phyloP scores from a whole-genome alignment of 306 rosid genomes.

The Cotoneaster glaucophyllus region DNA sequence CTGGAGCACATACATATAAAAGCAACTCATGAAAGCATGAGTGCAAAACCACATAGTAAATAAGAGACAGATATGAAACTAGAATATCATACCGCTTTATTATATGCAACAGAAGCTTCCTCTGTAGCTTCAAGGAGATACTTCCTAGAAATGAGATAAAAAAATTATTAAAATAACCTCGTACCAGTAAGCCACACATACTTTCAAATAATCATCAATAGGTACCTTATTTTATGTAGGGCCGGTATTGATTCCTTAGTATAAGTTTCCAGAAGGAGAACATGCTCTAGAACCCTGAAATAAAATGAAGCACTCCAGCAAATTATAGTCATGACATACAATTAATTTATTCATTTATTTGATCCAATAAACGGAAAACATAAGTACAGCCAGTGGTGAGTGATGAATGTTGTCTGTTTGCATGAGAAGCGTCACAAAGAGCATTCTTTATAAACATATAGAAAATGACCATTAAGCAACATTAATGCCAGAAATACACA shows the following conservation, averaged over 20 bases:
- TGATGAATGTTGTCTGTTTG: background rate
- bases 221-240: conserved; percentile 85
- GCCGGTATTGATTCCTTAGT: conserved; percentile 94
- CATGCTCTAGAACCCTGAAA: conserved; percentile 77
- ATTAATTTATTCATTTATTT: background rate
- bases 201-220: background rate
- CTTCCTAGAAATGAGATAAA: conserved; percentile 43
- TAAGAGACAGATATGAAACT: background rate
- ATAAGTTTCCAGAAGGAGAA: conserved; percentile 85
- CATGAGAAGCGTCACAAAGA: background rate
- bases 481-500: background rate
- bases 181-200: conserved; percentile 6
- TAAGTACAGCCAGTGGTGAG: background rate
- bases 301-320: background rate
- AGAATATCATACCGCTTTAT: conserved; percentile 70
- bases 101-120: conserved; percentile 91
- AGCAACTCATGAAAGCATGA: background rate
- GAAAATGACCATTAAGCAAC: background rate
- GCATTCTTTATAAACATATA: background rate
- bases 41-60: background rate
- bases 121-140: conserved; percentile 94
- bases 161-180: background rate
- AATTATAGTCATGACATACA: conserved; percentile 12
- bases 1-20: background rate
- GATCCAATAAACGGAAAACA: background rate